phyloP scores from a whole-genome alignment of 257 asterid species.

The Gentiana macrophylla region DNA sequence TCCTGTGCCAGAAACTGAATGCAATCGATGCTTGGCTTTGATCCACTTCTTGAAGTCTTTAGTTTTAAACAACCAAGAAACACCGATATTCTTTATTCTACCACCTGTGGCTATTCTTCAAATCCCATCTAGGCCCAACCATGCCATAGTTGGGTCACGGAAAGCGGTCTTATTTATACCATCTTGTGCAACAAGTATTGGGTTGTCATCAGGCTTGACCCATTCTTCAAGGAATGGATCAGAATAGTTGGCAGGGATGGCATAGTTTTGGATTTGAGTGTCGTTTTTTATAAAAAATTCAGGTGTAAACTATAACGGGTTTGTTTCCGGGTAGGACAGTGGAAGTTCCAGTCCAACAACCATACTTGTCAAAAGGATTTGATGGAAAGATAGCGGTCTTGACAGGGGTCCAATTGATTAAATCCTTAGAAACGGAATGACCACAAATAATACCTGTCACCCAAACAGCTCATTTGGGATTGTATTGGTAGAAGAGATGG shows the following conservation, averaged over 20 bases:
- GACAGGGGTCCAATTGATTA: constrained; percentile 48
- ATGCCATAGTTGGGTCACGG: constrained; percentile 80
- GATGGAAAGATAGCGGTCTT: constrained; percentile 50
- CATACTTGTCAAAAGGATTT: constrained; percentile 42
- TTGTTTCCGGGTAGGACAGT: constrained; percentile 54
- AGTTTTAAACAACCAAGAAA: constrained; percentile 37
- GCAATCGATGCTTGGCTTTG: constrained; percentile 41
- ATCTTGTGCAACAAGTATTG: constrained; percentile 29
- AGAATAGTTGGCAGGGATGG: constrained; percentile 48
- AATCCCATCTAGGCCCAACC: constrained; percentile 47
- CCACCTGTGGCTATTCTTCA: constrained; percentile 51
- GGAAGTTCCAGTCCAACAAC: constrained; percentile 89
- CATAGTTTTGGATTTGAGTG: constrained; percentile 75
- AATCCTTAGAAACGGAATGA: constrained; percentile 58
- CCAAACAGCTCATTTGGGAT: constrained; percentile 63
- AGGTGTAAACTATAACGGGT: constrained; percentile 67
- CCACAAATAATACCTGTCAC: constrained; percentile 68
- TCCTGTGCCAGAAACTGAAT: constrained; percentile 28
- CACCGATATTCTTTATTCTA: constrained; percentile 24
- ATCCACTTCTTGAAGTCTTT: constrained; percentile 49
- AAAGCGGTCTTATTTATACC: constrained; percentile 39
- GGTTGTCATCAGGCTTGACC: constrained; percentile 71
- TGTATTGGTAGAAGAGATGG: constrained; percentile 75
- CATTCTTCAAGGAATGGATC: constrained; percentile 53
- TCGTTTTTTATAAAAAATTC: constrained; percentile 30